phyloP scores from a whole-genome alignment of 306 rosid genomes.

The Urtica urens region DNA sequence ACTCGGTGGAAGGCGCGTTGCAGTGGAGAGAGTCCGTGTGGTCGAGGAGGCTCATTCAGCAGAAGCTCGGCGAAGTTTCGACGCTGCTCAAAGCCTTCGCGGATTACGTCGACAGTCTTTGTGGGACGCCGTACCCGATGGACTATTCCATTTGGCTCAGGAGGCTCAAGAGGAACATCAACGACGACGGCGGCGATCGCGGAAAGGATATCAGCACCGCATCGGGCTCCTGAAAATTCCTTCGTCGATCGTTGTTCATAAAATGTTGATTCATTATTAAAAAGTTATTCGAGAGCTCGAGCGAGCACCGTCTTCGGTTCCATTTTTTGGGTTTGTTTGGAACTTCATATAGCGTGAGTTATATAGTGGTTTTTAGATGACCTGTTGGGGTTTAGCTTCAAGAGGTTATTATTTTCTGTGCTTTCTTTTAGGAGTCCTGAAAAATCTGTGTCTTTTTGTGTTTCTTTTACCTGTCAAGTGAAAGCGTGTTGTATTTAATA shows the following conservation, averaged over 20 bases:
- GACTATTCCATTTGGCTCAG: conserved; percentile 87
- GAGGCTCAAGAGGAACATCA: conserved; percentile 70
- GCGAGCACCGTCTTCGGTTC: too few relatives aligned
- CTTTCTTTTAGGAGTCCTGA: conserved; percentile 7
- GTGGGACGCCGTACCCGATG: conserved; percentile 94
- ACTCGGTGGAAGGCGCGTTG: conserved; percentile 90
- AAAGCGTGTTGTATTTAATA: conserved; percentile 13
- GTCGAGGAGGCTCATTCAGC: conserved; percentile 92
- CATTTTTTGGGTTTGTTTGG: too few relatives aligned
- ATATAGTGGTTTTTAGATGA: too few relatives aligned
- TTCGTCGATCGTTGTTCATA: neutral
- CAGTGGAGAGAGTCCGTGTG: conserved; percentile 93
- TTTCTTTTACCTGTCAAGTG: too few relatives aligned
- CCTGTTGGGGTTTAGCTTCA: too few relatives aligned
- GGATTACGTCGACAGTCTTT: conserved; percentile 92
- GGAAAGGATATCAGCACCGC: conserved; percentile 79
- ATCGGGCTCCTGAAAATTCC: too few relatives aligned
- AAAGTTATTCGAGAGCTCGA: too few relatives aligned
- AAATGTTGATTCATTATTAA: conserved; percentile 7
- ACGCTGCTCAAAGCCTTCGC: conserved; percentile 85
- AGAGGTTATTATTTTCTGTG: conserved; percentile 1
- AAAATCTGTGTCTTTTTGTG: neutral
- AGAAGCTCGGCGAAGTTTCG: conserved; percentile 81
- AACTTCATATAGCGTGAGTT: too few relatives aligned
- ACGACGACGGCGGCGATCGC: conserved; percentile 63